Evolutionary conservation across 345 rosid genomes (phyloP).

Genomic region (Eucalyptus coolabah): DNA sequence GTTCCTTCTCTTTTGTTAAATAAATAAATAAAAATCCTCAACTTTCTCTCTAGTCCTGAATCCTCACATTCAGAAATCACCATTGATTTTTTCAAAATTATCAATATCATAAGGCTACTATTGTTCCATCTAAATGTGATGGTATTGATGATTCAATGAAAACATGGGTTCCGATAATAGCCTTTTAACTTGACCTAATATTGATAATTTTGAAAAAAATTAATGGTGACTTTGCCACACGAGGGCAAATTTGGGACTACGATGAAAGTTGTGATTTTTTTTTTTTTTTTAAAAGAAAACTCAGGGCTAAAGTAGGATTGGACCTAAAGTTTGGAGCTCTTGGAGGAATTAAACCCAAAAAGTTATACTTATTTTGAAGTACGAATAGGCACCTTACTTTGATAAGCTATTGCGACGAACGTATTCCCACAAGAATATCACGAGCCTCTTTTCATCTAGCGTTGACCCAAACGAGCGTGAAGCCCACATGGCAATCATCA

Average conservation of each 20-base stretch:
- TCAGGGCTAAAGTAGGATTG: accelerated
- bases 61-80: not conserved
- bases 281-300: not conserved
- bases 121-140: not conserved
- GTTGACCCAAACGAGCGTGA: not conserved
- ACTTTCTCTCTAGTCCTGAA: not conserved
- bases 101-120: not conserved
- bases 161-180: not conserved
- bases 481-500: not conserved
- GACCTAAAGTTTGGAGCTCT: not conserved
- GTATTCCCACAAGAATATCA: not conserved
- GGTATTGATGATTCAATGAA: not conserved
- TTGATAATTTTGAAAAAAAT: too few relatives aligned
- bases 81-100: not conserved
- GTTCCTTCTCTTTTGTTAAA: not conserved
- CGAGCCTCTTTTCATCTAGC: not conserved
- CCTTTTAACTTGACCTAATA: accelerated
- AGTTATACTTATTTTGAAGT: not conserved
- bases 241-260: not conserved
- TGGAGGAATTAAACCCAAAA: not conserved
- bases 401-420: not conserved
- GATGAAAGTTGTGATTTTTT: not conserved
- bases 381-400: not conserved
- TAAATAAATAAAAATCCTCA: not conserved
- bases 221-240: not conserved